Conservation (phyloP, 2,329 filamentous ascomycete species). For the Elsinoe ampelina region DNA sequence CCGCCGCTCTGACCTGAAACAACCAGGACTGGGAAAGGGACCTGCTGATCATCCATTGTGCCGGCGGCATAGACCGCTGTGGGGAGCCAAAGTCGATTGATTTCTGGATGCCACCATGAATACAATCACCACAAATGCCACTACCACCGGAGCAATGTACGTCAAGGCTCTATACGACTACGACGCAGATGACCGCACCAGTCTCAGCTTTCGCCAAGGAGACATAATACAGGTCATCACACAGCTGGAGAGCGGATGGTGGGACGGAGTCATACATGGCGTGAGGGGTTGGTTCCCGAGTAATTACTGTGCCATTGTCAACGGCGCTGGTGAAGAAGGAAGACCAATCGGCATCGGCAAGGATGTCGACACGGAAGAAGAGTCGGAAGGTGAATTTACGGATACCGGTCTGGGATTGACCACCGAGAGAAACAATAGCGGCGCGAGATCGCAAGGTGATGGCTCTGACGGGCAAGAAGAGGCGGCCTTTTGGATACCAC, state of each 20-base stretch:
- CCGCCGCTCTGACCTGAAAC: constrained; percentile 7
- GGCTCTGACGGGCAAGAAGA: constrained; percentile 66
- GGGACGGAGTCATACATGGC: constrained; percentile 96
- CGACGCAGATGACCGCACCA: constrained; percentile 92
- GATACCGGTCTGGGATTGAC: constrained; percentile 37
- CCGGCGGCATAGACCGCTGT: constrained; percentile 13
- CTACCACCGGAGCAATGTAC: constrained; percentile 57
- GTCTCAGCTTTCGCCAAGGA: constrained; percentile 90
- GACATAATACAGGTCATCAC: constrained; percentile 98
- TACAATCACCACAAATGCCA: constrained; percentile 40
- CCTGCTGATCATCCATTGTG: constrained; percentile 9
- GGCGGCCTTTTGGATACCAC: constrained; percentile 96
- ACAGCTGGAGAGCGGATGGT: constrained; percentile 96
- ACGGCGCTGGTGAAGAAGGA: constrained; percentile 54
- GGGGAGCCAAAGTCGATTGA: constrained; percentile 1
- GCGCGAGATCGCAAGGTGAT: constrained; percentile 54
- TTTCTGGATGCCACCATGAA: constrained; percentile 34
- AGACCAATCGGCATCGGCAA: constrained; percentile 50
- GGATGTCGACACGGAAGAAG: constrained; percentile 35
- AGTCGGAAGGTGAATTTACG: constrained; percentile 57
- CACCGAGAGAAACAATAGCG: constrained; percentile 24
- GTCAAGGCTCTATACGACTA: constrained; percentile 97
- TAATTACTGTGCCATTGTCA: constrained; percentile 91
- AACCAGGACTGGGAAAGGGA: constrained; percentile 5
- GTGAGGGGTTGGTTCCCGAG: constrained; percentile 98